Conservation (phyloP, 192 early-diverging fungal species). For the Umbelopsis vinacea region DNA sequence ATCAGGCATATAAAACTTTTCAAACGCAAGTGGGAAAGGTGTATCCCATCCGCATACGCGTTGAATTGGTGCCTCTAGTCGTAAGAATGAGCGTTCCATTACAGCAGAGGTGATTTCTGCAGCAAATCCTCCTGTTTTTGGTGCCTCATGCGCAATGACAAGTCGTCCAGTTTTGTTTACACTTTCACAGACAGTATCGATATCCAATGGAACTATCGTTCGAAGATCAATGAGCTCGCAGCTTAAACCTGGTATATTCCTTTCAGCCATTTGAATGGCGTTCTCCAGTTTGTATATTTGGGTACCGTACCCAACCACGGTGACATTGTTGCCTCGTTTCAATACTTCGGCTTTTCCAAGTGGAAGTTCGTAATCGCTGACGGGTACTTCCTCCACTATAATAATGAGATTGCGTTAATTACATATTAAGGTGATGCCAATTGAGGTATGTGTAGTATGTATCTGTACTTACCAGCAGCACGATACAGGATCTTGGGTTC, state of each 20-base stretch:
- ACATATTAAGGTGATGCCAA: conserved; percentile 6
- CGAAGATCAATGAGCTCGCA: conserved; percentile 94
- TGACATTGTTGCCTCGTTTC: conserved; percentile 83
- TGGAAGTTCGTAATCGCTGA: conserved; percentile 89
- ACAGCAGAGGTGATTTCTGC: conserved; percentile 88
- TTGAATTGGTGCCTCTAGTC: conserved; percentile 89
- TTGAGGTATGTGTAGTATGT: neutral
- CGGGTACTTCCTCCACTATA: conserved; percentile 89
- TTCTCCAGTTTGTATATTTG: conserved; percentile 94
- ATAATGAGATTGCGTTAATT: neutral
- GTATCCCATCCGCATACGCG: conserved; percentile 88
- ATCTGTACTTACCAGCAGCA: conserved; percentile 64
- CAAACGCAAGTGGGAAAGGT: conserved; percentile 92
- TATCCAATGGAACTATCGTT: conserved; percentile 90
- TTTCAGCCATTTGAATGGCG: conserved; percentile 85
- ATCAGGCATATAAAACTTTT: conserved; percentile 92
- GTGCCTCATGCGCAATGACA: conserved; percentile 93
- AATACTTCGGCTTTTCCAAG: conserved; percentile 91
- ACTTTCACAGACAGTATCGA: conserved; percentile 85
- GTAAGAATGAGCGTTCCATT: conserved; percentile 91
- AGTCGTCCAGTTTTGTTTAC: conserved; percentile 94
- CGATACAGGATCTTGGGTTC: conserved; percentile 98
- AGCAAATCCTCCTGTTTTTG: conserved; percentile 86
- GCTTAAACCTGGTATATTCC: conserved; percentile 81
- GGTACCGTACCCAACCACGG: conserved; percentile 89